Base-by-base conservation (phyloP, 257 asterid species). In the Buddleja alternifolia region DNA sequence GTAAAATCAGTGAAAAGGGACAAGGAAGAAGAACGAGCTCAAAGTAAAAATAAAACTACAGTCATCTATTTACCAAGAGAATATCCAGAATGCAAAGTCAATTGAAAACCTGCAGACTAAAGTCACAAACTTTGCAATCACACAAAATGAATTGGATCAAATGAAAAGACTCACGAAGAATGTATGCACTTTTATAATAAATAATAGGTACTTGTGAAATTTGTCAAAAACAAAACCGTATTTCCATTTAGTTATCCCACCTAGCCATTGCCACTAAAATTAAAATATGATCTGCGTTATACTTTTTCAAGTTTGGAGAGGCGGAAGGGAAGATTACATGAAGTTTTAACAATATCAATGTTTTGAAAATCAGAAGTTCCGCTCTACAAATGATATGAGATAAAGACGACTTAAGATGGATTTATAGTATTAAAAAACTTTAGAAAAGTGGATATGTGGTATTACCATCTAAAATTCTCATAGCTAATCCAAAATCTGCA, bases 401-500 rank as follows among this genome's bases (percentile, higher is more conserved):
- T 1, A 29, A 1, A 5, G 34, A 29, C 34, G 5, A 29, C 34
- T 29, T 29, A 29, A 29, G 34, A 29, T 29, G 34, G 34, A 29
- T 29, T 29, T 29, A 5, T 5, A 29, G 34, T 29, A 29, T 29
- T 29, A 29, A 5, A 29, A 29, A 29, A 29, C 34, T 29, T 29
- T 29, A 1, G n/a, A n/a, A 29, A 29, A 29, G 34, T 2, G 34
- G 59, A 39, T 17, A 20, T 8, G 61, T 40, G 45, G 52, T 67
- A 78, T 81, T 85, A 88, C 95, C 97, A 78, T 88, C 88, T 55
- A 84, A 75, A 67, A 91, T 82, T 69, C 97, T 83, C 76, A 85
- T 81, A 66, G 97, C 97, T 69, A 91, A 77, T 55, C 97, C 97
- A 63, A 91, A 91, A 66, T 91, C 97, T 0, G 95, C 96, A 66